phyloP scores from a whole-genome alignment of 768 basidiomycete species.

The Xerocomellus dryophilus region DNA sequence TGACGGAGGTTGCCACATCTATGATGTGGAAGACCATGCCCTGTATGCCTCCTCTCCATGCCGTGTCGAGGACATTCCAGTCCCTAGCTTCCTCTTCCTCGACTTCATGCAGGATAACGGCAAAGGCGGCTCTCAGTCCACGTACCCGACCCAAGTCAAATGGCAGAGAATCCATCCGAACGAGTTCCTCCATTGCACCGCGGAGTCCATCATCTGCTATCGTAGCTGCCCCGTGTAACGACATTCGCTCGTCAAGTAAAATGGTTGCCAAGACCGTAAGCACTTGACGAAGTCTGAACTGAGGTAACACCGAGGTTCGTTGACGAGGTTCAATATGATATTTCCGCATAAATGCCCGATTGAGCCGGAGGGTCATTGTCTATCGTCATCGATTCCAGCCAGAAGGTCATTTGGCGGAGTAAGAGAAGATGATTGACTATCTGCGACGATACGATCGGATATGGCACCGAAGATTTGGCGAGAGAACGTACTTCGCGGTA shows the following conservation, averaged over 20 bases:
- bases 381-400: constrained; percentile 69
- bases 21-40: constrained; percentile 39
- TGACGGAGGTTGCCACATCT: constrained; percentile 47
- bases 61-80: constrained; percentile 48
- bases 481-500: constrained; percentile 64
- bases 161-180: constrained; percentile 27
- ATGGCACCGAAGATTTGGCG: constrained; percentile 5
- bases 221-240: constrained; percentile 58
- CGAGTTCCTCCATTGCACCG: constrained; percentile 61
- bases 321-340: constrained; percentile 57
- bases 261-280: constrained; percentile 57
- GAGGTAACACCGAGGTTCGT: constrained; percentile 59
- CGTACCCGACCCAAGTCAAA: constrained; percentile 50
- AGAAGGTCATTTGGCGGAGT: constrained; percentile 66
- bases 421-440: constrained; percentile 73
- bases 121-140: constrained; percentile 61
- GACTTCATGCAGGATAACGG: constrained; percentile 53
- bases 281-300: constrained; percentile 56
- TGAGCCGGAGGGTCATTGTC: constrained; percentile 60
- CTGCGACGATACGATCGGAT: constrained; percentile 35
- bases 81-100: constrained; percentile 50
- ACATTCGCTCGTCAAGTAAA: constrained; percentile 60
- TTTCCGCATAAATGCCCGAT: constrained; percentile 68
- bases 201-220: constrained; percentile 68
- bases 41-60: too few relatives aligned